Evolutionary conservation across 148 eudicot species (phyloP), one percentile per base, ranked within the genome.

Genomic region (Cornus kousa): DNA sequence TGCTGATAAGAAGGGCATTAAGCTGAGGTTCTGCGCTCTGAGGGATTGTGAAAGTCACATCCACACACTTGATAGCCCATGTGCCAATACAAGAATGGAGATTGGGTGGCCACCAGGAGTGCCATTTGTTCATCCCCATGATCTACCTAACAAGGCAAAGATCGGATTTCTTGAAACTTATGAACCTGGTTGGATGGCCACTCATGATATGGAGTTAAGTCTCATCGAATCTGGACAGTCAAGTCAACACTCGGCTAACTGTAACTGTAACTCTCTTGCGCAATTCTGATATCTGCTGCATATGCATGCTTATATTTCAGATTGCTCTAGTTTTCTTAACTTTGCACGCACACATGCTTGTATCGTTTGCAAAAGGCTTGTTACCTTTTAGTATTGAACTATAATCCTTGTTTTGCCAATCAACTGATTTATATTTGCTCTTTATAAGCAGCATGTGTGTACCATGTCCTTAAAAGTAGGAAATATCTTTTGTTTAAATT

Each of bases 41-140:
- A 96, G 93, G 84, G 99, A 96, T 68, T 96, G 99, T 60, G 99
- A 96, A 84, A 87, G 43, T 81, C 99, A 96, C 79, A 85, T 96
- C 71, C 93, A 90, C 77, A 81, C 90, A 60, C 87, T 89, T 53
- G 95, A 93, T 70, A 90, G 99, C 82, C 99, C 99, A 48, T 96
- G 99, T 82, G 90, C 98, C 28, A 87, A 86, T 84, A 83, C 89
- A 82, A 89, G 99, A 77, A 84, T 88, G 89, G 99, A 96, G 81
- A 93, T 96, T 76, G 99, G 99, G 37, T 96, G 99, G 99, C 99
- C 99, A 68, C 87, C 90, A 0, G 97, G 97, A 66, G 99, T 96
- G 39, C 99, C 99, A 22, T 96, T 96, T 88, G 99, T 96, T 87
- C 99, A 96, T 89, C 99, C 99, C 55, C 99, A 96, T 83, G 99